phyloP scores from a whole-genome alignment of 345 rosid species.

The Brassica juncea region DNA sequence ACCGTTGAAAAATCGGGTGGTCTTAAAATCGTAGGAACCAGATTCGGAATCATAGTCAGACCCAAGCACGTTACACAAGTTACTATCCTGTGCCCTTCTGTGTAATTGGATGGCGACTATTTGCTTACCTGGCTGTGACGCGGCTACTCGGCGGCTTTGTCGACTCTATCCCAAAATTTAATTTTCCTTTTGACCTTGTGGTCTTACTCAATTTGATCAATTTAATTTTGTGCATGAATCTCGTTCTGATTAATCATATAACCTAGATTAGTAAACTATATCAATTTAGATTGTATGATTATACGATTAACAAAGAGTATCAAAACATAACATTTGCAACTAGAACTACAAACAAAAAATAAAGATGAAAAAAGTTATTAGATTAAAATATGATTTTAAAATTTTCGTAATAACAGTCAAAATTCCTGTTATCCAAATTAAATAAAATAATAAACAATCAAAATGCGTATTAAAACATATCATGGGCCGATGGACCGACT shows the following conservation, averaged over 20 bases:
- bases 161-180: background rate
- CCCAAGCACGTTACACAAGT: slow-evolving; percentile 19
- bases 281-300: background rate
- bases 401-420: background rate
- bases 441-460: background rate
- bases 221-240: slow-evolving; percentile 1
- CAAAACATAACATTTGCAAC: background rate
- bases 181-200: slow-evolving; percentile 4
- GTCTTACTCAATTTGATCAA: background rate
- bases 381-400: too few species aligned
- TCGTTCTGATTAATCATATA: background rate
- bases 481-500: background rate
- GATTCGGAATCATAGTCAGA: slow-evolving; percentile 20
- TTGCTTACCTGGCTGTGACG: slow-evolving; percentile 43
- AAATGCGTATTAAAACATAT: background rate
- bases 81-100: background rate
- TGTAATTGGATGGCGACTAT: slow-evolving; percentile 24
- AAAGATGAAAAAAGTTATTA: background rate
- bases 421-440: background rate
- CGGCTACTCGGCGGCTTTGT: slow-evolving; percentile 34
- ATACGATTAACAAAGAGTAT: background rate
- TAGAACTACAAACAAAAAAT: background rate
- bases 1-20: slow-evolving; percentile 32
- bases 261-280: background rate
- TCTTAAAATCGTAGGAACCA: slow-evolving; percentile 31